A percentile compares a stretch with the other conserved stretches of the same genome.
Conservation (phyloP, 495 filamentous ascomycete species). For the Bacidia rubella region DNA sequence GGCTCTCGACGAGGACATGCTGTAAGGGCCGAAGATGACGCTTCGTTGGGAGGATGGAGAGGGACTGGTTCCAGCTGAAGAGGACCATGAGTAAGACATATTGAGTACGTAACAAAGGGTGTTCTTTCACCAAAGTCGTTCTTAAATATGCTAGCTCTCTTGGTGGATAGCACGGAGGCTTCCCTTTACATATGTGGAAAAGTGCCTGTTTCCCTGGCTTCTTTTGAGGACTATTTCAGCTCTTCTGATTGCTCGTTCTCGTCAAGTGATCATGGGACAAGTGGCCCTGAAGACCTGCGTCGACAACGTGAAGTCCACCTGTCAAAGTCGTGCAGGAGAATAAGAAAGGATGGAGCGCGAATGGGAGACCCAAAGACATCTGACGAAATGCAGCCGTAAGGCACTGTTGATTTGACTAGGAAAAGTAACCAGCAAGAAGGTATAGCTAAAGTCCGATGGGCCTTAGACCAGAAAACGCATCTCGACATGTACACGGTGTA, state of each 20-base stretch:
- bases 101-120: background rate
- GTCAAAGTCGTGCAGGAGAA: background rate
- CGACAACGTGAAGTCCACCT: background rate
- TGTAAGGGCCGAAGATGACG: slow-evolving; percentile 4
- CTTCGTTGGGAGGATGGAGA: background rate
- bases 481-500: background rate
- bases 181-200: background rate
- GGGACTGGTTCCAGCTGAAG: slow-evolving; percentile 3
- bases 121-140: background rate
- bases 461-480: background rate
- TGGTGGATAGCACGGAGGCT: too few relatives aligned
- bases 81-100: slow-evolving; percentile 11
- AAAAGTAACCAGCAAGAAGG: background rate
- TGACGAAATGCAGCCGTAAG: background rate
- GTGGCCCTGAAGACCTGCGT: background rate
- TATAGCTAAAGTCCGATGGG: background rate
- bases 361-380: background rate
- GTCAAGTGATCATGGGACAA: background rate
- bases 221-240: background rate
- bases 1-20: slow-evolving; percentile 12
- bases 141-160: background rate
- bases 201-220: too few relatives aligned
- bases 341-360: background rate
- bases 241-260: background rate
- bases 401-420: background rate